phyloP scores from a whole-genome alignment of 2,329 filamentous ascomycete species.

The Septoria linicola region DNA sequence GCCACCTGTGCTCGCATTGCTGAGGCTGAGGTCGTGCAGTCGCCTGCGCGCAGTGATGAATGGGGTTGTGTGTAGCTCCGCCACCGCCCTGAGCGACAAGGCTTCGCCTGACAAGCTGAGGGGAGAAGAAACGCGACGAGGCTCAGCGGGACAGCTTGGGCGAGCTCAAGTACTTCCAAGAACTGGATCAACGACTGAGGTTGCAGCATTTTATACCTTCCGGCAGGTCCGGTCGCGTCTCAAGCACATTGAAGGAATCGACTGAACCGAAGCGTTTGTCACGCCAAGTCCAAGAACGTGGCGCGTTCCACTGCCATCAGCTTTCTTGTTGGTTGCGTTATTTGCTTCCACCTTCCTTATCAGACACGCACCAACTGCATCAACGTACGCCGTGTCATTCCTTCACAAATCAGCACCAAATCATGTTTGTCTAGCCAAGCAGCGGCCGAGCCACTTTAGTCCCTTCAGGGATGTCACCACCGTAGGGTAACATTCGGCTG shows the following conservation, averaged over 20 bases:
- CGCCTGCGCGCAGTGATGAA: too few relatives aligned
- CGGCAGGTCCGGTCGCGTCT: background rate
- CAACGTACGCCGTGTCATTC: background rate
- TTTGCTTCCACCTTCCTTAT: conserved; percentile 1
- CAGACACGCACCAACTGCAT: conserved; percentile 1
- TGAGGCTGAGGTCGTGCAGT: too few relatives aligned
- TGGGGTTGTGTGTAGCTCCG: background rate
- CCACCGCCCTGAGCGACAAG: background rate
- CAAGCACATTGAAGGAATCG: background rate
- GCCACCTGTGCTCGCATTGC: background rate
- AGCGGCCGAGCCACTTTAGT: background rate
- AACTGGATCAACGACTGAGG: background rate
- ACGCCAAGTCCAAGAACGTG: background rate
- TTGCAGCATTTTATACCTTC: background rate
- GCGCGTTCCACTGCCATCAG: background rate
- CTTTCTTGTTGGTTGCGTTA: background rate
- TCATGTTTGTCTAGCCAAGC: background rate
- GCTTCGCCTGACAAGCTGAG: background rate
- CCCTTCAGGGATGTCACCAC: background rate
- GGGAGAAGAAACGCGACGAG: background rate
- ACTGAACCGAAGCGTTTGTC: too few relatives aligned
- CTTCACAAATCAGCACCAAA: background rate
- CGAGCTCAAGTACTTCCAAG: background rate
- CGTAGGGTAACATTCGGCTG: conserved; percentile 8
- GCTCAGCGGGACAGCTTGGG: background rate